A percentile compares a stretch with the other conserved stretches of the same genome.
phyloP scores from a whole-genome alignment of 768 basidiomycete genomes.

The Boletellus ananiceps region DNA sequence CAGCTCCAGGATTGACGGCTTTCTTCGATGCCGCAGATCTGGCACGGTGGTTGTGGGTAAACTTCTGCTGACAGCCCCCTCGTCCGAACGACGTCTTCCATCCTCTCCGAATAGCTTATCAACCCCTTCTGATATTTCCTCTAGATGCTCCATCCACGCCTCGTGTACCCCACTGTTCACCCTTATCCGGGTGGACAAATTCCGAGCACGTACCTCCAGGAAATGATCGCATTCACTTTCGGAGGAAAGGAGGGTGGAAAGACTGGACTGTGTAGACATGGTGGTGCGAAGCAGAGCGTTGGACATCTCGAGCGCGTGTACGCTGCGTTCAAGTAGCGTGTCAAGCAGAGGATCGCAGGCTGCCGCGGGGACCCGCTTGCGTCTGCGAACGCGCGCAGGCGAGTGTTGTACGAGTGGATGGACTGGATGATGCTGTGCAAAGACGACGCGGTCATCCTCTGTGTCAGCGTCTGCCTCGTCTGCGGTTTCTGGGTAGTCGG shows the following conservation, averaged over 20 bases:
- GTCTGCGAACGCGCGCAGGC: conserved; percentile 18
- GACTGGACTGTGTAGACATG: conserved; percentile 62
- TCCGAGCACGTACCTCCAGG: conserved; percentile 46
- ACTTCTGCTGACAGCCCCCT: conserved; percentile 39
- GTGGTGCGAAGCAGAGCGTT: conserved; percentile 74
- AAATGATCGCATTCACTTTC: conserved; percentile 44
- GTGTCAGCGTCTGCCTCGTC: conserved; percentile 75
- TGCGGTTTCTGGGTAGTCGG: conserved; percentile 73
- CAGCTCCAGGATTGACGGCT: conserved; percentile 45
- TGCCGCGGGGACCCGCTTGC: conserved; percentile 26
- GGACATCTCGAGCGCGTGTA: conserved; percentile 83
- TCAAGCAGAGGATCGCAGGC: conserved; percentile 59
- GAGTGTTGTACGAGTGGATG: conserved; percentile 34
- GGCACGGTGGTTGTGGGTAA: conserved; percentile 38
- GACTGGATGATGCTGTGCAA: conserved; percentile 26
- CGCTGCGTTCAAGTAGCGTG: conserved; percentile 74
- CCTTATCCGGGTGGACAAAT: conserved; percentile 49
- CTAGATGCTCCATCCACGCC: conserved; percentile 65
- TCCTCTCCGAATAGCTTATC: conserved; percentile 49
- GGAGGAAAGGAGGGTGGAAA: conserved; percentile 45
- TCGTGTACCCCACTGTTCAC: conserved; percentile 42
- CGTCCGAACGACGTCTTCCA: conserved; percentile 9
- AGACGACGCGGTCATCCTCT: conserved; percentile 33
- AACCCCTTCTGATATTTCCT: conserved; percentile 59
- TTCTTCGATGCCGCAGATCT: conserved; percentile 34